A percentile compares a stretch with the other conserved stretches of the same genome.
These are phyloP conservation scores for Colletotrichum tabaci DNA, from an alignment of 2,329 filamentous ascomycete species.

Conservation along the genomic window DNA sequence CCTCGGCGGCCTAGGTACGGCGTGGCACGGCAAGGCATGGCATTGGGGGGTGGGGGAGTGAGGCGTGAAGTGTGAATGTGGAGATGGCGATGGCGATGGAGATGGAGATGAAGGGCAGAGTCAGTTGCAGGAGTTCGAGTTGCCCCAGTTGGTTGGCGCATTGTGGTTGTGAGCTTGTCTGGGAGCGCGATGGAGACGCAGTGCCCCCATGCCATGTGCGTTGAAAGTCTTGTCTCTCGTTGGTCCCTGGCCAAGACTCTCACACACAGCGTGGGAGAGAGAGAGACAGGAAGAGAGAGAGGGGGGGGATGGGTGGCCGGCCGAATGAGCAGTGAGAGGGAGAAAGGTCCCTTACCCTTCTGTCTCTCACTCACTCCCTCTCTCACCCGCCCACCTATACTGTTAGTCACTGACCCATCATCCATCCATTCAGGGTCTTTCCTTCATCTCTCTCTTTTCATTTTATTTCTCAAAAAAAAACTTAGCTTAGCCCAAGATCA, in stretches of 20 bases:
- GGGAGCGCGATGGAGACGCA: neutral
- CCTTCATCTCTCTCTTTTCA: neutral
- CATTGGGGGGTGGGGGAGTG: neutral
- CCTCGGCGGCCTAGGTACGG: conserved; percentile 14
- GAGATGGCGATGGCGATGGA: neutral
- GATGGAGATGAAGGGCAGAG: neutral
- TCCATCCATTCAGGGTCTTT: conserved; percentile 9
- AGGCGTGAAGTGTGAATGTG: conserved; percentile 14
- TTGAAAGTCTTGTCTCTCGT: neutral
- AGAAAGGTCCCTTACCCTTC: conserved; percentile 20
- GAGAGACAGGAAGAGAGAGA: neutral
- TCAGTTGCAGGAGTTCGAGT: neutral
- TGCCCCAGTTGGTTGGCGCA: neutral
- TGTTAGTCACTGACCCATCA: conserved; percentile 3
- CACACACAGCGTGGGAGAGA: neutral
- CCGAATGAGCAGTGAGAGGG: too few species aligned
- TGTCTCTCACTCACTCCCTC: neutral
- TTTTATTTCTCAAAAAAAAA: too few species aligned
- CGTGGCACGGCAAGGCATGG: conserved; percentile 5
- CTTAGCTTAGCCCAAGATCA: conserved; percentile 9
- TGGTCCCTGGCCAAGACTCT: conserved; percentile 1
- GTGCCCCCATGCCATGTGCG: neutral
- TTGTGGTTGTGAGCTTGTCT: neutral
- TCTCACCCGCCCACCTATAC: neutral
- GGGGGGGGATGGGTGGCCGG: too few species aligned